These are phyloP conservation scores for Solanum dulcamara DNA, from an alignment of 257 asterid species.

Conservation along the genomic window DNA sequence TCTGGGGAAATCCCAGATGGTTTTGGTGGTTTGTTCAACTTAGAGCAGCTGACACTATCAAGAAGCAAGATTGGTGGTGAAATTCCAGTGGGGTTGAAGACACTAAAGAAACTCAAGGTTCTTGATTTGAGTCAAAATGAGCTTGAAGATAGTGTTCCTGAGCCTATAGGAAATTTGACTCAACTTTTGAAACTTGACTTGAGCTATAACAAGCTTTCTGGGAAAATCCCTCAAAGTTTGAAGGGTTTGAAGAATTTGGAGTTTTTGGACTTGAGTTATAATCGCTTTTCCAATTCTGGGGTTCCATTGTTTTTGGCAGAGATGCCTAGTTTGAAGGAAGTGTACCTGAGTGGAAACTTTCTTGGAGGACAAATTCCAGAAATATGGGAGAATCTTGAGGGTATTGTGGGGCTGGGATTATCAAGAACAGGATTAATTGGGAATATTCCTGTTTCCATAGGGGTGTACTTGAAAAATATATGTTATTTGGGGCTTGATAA, in stretches of 20 bases:
- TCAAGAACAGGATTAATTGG: conserved; percentile 59
- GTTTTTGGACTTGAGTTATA: conserved; percentile 64
- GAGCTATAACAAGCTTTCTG: conserved; percentile 50
- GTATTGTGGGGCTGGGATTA: conserved; percentile 48
- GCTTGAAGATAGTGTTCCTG: conserved; percentile 30
- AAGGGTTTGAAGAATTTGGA: conserved; percentile 34
- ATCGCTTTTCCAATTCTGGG: conserved; percentile 36
- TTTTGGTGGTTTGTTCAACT: conserved; percentile 20
- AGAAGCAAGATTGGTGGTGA: conserved; percentile 45
- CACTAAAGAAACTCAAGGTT: conserved; percentile 40
- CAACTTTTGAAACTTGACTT: conserved; percentile 58
- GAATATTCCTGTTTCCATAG: conserved; percentile 61
- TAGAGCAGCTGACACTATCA: conserved; percentile 64
- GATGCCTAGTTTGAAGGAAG: conserved; percentile 46
- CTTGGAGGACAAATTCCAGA: conserved; percentile 80
- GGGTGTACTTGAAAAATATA: conserved; percentile 28
- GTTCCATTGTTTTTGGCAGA: conserved; percentile 47
- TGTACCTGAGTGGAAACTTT: conserved; percentile 52
- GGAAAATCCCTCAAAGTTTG: conserved; percentile 42
- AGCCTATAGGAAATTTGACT: conserved; percentile 34
- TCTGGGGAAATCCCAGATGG: conserved; percentile 33
- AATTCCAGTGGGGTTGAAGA: conserved; percentile 13
- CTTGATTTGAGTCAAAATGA: conserved; percentile 61
- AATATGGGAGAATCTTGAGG: conserved; percentile 52
- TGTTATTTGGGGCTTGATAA: conserved; percentile 66